These are phyloP conservation scores for Fusarium nisikadoi DNA, from an alignment of 2,329 filamentous ascomycete species.

Conservation along the genomic window DNA sequence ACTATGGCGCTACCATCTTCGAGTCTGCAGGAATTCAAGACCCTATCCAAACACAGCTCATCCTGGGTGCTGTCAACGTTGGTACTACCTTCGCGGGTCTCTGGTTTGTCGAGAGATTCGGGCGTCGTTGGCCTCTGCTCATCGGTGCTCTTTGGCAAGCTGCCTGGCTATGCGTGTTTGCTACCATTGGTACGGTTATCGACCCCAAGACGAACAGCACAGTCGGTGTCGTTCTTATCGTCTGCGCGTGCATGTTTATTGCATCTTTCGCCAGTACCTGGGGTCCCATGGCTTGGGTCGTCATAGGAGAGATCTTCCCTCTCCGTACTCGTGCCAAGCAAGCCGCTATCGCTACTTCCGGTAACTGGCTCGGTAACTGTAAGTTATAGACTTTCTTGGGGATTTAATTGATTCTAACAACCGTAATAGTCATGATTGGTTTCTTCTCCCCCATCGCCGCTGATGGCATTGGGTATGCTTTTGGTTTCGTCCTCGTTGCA, in stretches of 20 bases:
- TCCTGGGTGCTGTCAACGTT: constrained; percentile 75
- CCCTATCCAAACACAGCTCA: constrained; percentile 74
- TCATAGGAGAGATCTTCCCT: constrained; percentile 74
- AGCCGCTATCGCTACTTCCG: constrained; percentile 64
- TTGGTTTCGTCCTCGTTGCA: constrained; percentile 73
- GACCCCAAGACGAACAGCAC: constrained; percentile 55
- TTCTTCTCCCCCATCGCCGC: constrained; percentile 77
- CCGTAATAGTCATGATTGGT: constrained; percentile 63
- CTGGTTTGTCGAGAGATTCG: constrained; percentile 74
- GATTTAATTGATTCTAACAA: background rate
- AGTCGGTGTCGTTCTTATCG: constrained; percentile 75
- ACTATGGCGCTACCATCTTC: constrained; percentile 77
- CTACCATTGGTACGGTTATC: constrained; percentile 62
- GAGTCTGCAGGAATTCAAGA: constrained; percentile 72
- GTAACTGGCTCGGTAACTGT: constrained; percentile 71
- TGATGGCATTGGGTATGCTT: constrained; percentile 68
- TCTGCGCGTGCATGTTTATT: constrained; percentile 79
- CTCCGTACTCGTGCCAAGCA: constrained; percentile 65
- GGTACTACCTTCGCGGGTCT: constrained; percentile 73
- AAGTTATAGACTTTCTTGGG: constrained; percentile 11
- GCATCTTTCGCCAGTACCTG: constrained; percentile 75
- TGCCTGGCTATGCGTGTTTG: constrained; percentile 72
- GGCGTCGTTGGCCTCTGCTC: constrained; percentile 75
- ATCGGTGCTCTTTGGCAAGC: constrained; percentile 75
- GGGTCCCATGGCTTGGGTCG: constrained; percentile 76